Evolutionary conservation across 805 yeast genomes (phyloP), one percentile per base, ranked within the genome.

Genomic region (Saccharomycopsis sp.): DNA sequence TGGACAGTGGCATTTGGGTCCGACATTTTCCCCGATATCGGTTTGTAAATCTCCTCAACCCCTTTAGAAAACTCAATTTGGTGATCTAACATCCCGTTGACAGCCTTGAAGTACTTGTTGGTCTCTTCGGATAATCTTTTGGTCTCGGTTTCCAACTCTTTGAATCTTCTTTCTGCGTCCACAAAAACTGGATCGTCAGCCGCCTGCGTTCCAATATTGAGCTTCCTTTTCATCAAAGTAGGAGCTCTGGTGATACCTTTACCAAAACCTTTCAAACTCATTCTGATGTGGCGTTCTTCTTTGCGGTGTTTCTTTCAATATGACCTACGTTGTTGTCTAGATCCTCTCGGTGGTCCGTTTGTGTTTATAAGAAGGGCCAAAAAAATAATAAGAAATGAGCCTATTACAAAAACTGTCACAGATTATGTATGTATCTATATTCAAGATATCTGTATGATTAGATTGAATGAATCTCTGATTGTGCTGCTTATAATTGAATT

Each of bases 111-210:
- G 73, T 94, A 94, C 69, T 96, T 82, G 67, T 86, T 89, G 34
- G 96, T 86, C 73, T 93, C 98, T 44, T 87, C 90, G 66, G 91
- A 87, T 61, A 94, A 78, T 69, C 89, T 87, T 75, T 90, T 89
- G 44, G 97, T 91, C 72, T 92, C 96, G 17, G 75, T 70, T 72
- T 94, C 99, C 66, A 94, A 78, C 69, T 93, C 97, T 70, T 87
- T 88, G 78, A 94, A 94, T 68, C 99, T 82, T 72, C 97, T 83
- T 73, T 94, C 99, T 3, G 99, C 98, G 74, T 94, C 99, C 29
- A 80, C 81, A 72, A 91, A 94, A 14, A 94, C 97, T 0, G 97
- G 83, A 69, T 94, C 99, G 53, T 74, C 78, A 42, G 58, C 63
- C n/a, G 91, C 84, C 20, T 73, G 72, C 53, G 76, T 78, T n/a